phyloP scores from a whole-genome alignment of 1,284 basidiomycete genomes.

The Blastosporella zonata region DNA sequence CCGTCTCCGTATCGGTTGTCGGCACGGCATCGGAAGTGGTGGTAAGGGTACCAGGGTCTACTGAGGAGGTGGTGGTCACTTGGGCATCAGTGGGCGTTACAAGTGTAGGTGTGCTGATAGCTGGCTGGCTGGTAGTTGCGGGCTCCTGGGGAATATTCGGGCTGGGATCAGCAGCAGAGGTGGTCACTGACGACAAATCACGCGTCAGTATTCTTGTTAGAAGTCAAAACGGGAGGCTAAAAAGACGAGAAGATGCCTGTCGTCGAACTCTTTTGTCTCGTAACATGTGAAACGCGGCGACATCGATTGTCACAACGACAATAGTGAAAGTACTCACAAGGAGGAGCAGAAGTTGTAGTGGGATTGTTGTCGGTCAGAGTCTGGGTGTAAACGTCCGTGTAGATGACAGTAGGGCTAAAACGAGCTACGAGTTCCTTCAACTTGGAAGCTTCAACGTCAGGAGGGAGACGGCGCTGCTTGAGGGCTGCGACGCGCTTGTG shows the following conservation, averaged over 20 bases:
- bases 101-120: background rate
- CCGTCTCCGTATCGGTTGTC: background rate
- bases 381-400: conserved; percentile 1
- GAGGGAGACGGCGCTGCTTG: conserved; percentile 16
- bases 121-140: background rate
- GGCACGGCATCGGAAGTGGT: background rate
- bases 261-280: background rate
- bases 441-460: conserved; percentile 9
- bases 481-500: conserved; percentile 14
- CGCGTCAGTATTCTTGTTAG: conserved; percentile 2
- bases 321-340: conserved; percentile 8
- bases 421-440: conserved; percentile 16
- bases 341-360: background rate
- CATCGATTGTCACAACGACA: background rate
- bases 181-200: background rate
- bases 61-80: conserved; percentile 4
- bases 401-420: conserved; percentile 13
- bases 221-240: background rate
- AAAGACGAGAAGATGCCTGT: background rate
- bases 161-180: background rate
- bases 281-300: background rate
- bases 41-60: background rate
- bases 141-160: background rate
- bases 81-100: background rate
- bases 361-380: conserved; percentile 2